These are phyloP conservation scores for Suhomyces bokatorum DNA, from an alignment of 1,139 yeast species.

Conservation along the genomic window DNA sequence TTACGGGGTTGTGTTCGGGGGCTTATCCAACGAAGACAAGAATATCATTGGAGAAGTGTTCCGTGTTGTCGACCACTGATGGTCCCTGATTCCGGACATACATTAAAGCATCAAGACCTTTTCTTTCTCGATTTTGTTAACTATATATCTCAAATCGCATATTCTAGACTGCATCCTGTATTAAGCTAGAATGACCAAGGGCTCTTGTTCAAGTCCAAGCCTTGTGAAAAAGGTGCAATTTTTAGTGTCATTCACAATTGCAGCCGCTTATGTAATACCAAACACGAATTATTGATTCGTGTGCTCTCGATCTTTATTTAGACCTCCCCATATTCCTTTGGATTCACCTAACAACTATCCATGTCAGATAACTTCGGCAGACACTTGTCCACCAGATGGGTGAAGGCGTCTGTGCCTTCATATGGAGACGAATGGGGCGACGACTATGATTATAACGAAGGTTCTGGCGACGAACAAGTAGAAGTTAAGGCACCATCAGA, in stretches of 20 bases:
- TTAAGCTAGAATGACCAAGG: too few species aligned
- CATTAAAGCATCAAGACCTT: too few species aligned
- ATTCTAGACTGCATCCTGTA: not conserved
- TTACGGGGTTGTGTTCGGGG: constrained; percentile 17
- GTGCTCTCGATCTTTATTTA: constrained; percentile 1
- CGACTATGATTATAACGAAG: constrained; percentile 35
- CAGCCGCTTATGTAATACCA: not conserved
- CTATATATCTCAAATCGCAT: not conserved
- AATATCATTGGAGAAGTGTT: constrained; percentile 14
- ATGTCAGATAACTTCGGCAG: constrained; percentile 53
- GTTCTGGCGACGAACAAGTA: constrained; percentile 14
- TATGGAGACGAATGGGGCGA: constrained; percentile 65
- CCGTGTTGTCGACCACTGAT: constrained; percentile 8
- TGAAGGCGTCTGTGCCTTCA: constrained; percentile 54
- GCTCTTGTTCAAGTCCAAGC: too few species aligned
- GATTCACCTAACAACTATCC: not conserved
- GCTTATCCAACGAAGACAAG: constrained; percentile 15
- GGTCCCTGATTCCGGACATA: not conserved
- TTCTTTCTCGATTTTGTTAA: too few species aligned
- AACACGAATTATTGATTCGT: constrained; percentile 3
- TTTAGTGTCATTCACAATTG: not conserved
- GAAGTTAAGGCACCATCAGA: not conserved
- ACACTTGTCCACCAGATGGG: constrained; percentile 67
- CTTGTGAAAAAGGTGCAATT: too few species aligned
- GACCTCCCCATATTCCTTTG: not conserved